Percentiles rank a stretch among this genome's conserved stretches.
Conservation (phyloP, 371 early-diverging fungal species). For the Fennellomyces sp. region DNA sequence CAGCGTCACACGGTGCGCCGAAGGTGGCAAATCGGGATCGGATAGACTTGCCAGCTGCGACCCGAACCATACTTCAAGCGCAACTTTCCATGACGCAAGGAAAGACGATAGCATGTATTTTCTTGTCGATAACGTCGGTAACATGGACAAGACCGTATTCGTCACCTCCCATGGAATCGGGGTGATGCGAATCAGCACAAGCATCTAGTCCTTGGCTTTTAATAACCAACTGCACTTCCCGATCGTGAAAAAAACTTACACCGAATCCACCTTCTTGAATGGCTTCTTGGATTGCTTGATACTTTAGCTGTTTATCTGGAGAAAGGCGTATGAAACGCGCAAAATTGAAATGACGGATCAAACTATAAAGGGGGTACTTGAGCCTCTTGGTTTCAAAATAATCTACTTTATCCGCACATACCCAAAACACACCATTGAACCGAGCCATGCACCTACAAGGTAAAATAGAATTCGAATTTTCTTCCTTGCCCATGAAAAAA, state of each 20-base stretch:
- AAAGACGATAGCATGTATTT: constrained; percentile 27
- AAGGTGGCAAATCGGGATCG: constrained; percentile 36
- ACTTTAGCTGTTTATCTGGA: constrained; percentile 37
- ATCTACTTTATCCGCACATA: constrained; percentile 5
- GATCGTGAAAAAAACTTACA: too few relatives aligned
- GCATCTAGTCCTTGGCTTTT: too few relatives aligned
- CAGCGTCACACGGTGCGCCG: constrained; percentile 39
- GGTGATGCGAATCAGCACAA: constrained; percentile 35
- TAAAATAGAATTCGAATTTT: neutral
- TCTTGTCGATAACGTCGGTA: constrained; percentile 15
- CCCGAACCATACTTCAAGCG: constrained; percentile 45
- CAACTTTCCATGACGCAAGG: constrained; percentile 31
- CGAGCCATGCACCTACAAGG: constrained; percentile 20
- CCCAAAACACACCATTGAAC: constrained; percentile 22
- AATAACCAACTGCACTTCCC: too few relatives aligned
- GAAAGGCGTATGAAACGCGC: constrained; percentile 32
- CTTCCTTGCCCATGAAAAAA: neutral
- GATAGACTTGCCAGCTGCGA: constrained; percentile 39
- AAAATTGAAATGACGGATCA: constrained; percentile 38
- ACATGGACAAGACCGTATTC: constrained; percentile 29
- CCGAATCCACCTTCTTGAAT: constrained; percentile 37
- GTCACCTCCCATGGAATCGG: constrained; percentile 45
- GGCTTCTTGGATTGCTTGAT: constrained; percentile 38
- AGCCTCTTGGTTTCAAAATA: neutral
- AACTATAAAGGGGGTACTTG: constrained; percentile 5